Evolutionary conservation across 2,329 filamentous ascomycete genomes (phyloP).

Genomic region (Talaromyces sp.): DNA sequence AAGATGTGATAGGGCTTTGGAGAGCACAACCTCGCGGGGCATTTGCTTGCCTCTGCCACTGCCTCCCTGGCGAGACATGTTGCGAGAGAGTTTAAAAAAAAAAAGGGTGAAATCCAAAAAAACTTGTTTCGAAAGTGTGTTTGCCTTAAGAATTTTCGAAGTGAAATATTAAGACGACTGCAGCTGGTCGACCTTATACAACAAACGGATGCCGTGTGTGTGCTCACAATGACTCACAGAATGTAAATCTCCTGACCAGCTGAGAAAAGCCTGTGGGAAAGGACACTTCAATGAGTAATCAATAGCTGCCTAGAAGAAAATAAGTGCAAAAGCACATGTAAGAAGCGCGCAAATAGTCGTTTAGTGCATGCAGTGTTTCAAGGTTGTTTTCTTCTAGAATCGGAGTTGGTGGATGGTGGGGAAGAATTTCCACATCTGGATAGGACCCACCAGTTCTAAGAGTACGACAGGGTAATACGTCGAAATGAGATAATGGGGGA

Average conservation of each 20-base stretch:
- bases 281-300: background rate
- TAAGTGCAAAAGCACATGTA: background rate
- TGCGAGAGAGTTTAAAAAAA: background rate
- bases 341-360: background rate
- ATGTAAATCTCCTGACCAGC: background rate
- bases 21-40: slow-evolving; percentile 32
- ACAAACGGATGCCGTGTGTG: background rate
- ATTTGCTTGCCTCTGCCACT: slow-evolving; percentile 4
- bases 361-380: background rate
- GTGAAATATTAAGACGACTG: background rate
- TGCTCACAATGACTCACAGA: background rate
- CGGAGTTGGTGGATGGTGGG: background rate
- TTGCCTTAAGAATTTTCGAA: background rate
- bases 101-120: background rate
- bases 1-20: slow-evolving; percentile 41
- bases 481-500: too few relatives aligned
- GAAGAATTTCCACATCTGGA: background rate
- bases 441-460: background rate
- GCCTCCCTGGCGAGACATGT: slow-evolving; percentile 8
- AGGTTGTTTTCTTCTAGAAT: background rate
- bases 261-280: background rate
- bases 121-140: background rate
- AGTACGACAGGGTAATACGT: too few relatives aligned
- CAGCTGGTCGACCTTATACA: background rate
- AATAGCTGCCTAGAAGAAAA: background rate